These are phyloP conservation scores for Wickerhamiella siamensis DNA, from an alignment of 805 yeast genomes.

Conservation along the genomic window DNA sequence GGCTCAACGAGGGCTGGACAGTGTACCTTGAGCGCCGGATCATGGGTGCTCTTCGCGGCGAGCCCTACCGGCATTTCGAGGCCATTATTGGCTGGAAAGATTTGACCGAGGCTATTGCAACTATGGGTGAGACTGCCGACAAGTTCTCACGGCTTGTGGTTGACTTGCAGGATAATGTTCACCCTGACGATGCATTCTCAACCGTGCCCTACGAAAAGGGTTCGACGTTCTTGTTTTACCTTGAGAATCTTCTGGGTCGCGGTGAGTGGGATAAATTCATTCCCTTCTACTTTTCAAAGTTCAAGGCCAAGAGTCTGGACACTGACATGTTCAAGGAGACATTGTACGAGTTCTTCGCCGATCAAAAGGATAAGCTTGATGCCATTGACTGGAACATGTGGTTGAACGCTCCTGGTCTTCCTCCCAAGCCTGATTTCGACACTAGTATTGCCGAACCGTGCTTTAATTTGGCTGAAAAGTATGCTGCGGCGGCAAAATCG, in stretches of 20 bases:
- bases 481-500: constrained; percentile 35
- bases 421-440: constrained; percentile 74
- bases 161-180: constrained; percentile 47
- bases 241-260: constrained; percentile 51
- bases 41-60: constrained; percentile 65
- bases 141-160: constrained; percentile 40
- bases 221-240: constrained; percentile 56
- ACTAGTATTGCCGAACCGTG: constrained; percentile 67
- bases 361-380: constrained; percentile 37
- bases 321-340: constrained; percentile 69
- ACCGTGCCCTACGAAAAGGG: constrained; percentile 89
- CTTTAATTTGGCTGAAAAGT: constrained; percentile 45
- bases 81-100: constrained; percentile 86
- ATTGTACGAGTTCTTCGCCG: constrained; percentile 46
- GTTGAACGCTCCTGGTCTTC: constrained; percentile 74
- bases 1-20: constrained; percentile 95
- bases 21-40: constrained; percentile 82
- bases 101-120: constrained; percentile 43
- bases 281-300: constrained; percentile 59
- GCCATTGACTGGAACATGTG: constrained; percentile 74
- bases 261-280: constrained; percentile 64
- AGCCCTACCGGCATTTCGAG: constrained; percentile 59
- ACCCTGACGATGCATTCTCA: constrained; percentile 83
- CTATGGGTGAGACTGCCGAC: constrained; percentile 30
- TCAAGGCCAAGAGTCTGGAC: constrained; percentile 58